phyloP scores from a whole-genome alignment of 352 stramenopile genomes.

The Phytophthora crassamura region DNA sequence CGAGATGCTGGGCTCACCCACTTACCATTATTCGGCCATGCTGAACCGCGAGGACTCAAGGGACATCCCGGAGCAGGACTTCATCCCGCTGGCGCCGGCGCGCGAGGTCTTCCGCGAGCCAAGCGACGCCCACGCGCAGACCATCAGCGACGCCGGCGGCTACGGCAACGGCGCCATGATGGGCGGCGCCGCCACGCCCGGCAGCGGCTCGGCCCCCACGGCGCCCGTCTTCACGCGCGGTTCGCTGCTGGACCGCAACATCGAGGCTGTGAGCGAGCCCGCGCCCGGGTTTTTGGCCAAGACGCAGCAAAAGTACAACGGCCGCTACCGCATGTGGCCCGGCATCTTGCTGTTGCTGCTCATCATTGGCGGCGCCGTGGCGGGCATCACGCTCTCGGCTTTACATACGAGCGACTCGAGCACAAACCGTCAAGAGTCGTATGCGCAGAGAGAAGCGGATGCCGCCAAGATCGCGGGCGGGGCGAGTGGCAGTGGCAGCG shows the following conservation, averaged over 20 bases:
- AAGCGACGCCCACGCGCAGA: slow-evolving; percentile 20
- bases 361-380: slow-evolving; percentile 38
- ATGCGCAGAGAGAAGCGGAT: slow-evolving; percentile 35
- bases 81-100: slow-evolving; percentile 24
- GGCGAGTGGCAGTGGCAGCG: slow-evolving; percentile 37
- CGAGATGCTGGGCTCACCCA: slow-evolving; percentile 40
- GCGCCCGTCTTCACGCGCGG: slow-evolving; percentile 45
- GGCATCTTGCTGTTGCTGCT: slow-evolving; percentile 49
- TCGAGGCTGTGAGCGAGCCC: slow-evolving; percentile 43
- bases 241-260: slow-evolving; percentile 57
- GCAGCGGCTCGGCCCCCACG: no score
- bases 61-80: slow-evolving; percentile 33
- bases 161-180: slow-evolving; percentile 14
- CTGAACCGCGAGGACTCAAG: slow-evolving; percentile 35
- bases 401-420: slow-evolving; percentile 25
- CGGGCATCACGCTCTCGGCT: slow-evolving; percentile 40
- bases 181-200: no score
- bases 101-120: slow-evolving; percentile 34
- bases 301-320: slow-evolving; percentile 56
- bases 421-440: slow-evolving; percentile 27
- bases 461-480: slow-evolving; percentile 26
- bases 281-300: slow-evolving; percentile 20
- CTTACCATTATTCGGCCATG: slow-evolving; percentile 35
- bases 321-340: slow-evolving; percentile 57
- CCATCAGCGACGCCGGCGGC: slow-evolving; percentile 7